Base-by-base conservation (phyloP, 441 rosid species). In the Viola pubescens region DNA sequence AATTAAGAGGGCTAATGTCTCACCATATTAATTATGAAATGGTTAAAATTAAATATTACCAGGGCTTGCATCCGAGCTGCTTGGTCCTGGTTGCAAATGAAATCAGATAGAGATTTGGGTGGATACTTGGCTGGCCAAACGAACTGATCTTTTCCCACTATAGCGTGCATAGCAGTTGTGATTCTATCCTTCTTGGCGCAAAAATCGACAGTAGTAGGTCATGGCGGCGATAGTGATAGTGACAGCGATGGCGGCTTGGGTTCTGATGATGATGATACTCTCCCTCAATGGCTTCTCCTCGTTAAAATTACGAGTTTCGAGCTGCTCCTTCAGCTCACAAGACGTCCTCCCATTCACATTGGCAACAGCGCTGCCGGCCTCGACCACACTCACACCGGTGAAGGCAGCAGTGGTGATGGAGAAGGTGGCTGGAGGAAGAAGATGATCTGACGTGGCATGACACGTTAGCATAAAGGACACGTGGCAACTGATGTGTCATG, bases 281-380 rank as follows among this genome's bases (percentile, higher is more conserved):
- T 80, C 84, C 80, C 77, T 75, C 80, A 80, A 66, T 61, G 82
- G 82, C 80, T 75, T 80, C 84, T 52, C 73, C 61, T 57, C 50
- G 2, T 37, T 34, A 46, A 48, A 26, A 26, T 26, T 2, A 26
- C 34, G 34, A 26, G 34, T 26, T 26, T 26, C 34, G 34, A 26
- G 34, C 34, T 26, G 34, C 34, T 26, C 34, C 34, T 2, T 26
- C 34, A 26, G 34, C 34, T 26, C 34, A 26, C 34, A 26, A 26
- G 34, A 26, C 34, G 34, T 26, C 34, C 34, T 26, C 34, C 2
- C 51, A 37, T 16, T 44, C 34, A 26, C 34, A 0, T 26, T 9
- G 0, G n/a, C 42, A 3, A 40, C 53, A 61, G 37, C 45, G 57
- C 4, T 7, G 47, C 40, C 40, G 9, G 50, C 46, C 1, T 3